Evolutionary conservation across 768 basidiomycete species (phyloP).

Genomic region (Pluteus cervinus): DNA sequence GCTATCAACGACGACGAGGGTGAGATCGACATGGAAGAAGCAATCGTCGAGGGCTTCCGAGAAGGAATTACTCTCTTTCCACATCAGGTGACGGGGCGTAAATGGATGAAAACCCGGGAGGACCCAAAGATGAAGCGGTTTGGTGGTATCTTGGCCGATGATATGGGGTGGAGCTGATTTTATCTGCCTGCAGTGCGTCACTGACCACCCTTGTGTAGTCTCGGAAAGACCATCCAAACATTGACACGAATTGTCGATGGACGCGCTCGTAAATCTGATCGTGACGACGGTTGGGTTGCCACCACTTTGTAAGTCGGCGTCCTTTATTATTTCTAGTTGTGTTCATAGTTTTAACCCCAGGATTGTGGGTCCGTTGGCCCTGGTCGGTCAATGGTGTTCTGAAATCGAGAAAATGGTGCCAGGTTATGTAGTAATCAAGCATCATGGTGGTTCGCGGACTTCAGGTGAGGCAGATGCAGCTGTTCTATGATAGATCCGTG

Average conservation of each 20-base stretch:
- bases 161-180: slow-evolving; percentile 62
- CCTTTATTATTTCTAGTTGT: neutral
- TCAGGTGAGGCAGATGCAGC: slow-evolving; percentile 40
- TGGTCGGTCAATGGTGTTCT: slow-evolving; percentile 87
- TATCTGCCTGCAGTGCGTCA: slow-evolving; percentile 2
- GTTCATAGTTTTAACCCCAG: slow-evolving; percentile 30
- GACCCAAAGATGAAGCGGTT: slow-evolving; percentile 53
- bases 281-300: slow-evolving; percentile 63
- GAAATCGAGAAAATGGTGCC: slow-evolving; percentile 74
- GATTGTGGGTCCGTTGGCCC: slow-evolving; percentile 80
- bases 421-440: slow-evolving; percentile 65
- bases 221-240: slow-evolving; percentile 91
- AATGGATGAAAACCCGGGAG: slow-evolving; percentile 88
- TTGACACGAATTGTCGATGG: slow-evolving; percentile 84
- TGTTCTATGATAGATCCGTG: neutral
- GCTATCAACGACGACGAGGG: slow-evolving; percentile 53
- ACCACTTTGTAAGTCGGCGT: slow-evolving; percentile 56
- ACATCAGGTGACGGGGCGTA: slow-evolving; percentile 81
- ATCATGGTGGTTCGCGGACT: slow-evolving; percentile 76
- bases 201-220: slow-evolving; percentile 29
- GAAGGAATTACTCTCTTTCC: slow-evolving; percentile 68
- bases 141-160: slow-evolving; percentile 91
- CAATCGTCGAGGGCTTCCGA: slow-evolving; percentile 71
- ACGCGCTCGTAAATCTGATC: slow-evolving; percentile 61
- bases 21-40: slow-evolving; percentile 60